A percentile compares a stretch with the other conserved stretches of the same genome.
These are phyloP conservation scores for Xylaria curta DNA, from an alignment of 495 filamentous ascomycete genomes.

Conservation along the genomic window DNA sequence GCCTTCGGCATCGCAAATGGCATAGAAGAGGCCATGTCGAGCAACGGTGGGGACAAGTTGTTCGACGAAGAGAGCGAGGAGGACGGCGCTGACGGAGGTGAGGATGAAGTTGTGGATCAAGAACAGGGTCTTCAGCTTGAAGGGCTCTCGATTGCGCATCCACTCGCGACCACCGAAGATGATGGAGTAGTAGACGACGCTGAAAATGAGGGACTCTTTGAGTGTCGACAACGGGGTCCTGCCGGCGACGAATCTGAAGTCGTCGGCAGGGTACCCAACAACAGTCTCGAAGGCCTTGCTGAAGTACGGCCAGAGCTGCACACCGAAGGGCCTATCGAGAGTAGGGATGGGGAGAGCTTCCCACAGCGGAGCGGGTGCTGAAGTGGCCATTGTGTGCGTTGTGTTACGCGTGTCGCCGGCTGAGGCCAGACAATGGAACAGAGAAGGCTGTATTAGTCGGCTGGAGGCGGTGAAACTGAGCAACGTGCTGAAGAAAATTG, in stretches of 20 bases:
- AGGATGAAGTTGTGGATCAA: constrained; percentile 83
- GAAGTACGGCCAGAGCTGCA: constrained; percentile 94
- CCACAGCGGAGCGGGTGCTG: constrained; percentile 60
- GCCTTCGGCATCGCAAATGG: constrained; percentile 71
- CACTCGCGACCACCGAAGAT: constrained; percentile 77
- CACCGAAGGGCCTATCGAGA: constrained; percentile 89
- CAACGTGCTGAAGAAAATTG: not conserved
- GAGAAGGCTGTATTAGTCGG: not conserved
- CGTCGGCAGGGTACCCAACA: constrained; percentile 72
- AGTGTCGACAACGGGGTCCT: constrained; percentile 74
- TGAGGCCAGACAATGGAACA: constrained; percentile 17
- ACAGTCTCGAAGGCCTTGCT: constrained; percentile 77
- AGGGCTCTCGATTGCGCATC: constrained; percentile 72
- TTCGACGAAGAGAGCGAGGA: constrained; percentile 75
- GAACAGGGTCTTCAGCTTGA: constrained; percentile 73
- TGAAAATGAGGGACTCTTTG: constrained; percentile 66
- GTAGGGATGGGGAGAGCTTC: constrained; percentile 75
- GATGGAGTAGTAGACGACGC: constrained; percentile 73
- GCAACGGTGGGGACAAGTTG: constrained; percentile 72
- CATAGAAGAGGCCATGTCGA: constrained; percentile 72
- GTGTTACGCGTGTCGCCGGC: constrained; percentile 9
- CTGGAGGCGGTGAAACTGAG: constrained; percentile 17
- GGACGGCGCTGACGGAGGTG: constrained; percentile 69
- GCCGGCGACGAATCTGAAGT: constrained; percentile 72
- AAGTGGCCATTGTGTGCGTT: constrained; percentile 47